Evolutionary conservation across 1,139 yeast species (phyloP).

Genomic region (Blastobotrys raffinosifermentans): DNA sequence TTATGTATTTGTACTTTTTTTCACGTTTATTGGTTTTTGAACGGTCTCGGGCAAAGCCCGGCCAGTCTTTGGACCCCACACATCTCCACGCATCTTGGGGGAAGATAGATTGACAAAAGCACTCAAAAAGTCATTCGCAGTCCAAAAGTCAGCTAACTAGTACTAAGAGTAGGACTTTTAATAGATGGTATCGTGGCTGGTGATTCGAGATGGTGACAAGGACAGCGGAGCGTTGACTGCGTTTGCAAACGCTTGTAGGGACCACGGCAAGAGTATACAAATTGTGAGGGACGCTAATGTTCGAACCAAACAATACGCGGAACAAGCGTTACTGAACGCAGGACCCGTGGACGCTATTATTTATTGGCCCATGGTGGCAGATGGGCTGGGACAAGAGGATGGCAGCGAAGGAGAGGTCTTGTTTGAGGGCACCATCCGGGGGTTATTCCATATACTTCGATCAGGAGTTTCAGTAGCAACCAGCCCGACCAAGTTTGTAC

Average conservation of each 20-base stretch:
- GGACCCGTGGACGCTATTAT: too few relatives aligned
- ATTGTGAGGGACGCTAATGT: neutral
- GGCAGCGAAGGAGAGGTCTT: neutral
- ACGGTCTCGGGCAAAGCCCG: too few relatives aligned
- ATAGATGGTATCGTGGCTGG: too few relatives aligned
- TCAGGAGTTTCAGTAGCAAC: neutral
- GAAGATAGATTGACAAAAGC: too few relatives aligned
- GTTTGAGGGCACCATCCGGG: neutral
- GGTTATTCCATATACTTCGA: neutral
- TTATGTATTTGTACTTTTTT: too few relatives aligned
- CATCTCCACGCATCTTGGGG: too few relatives aligned
- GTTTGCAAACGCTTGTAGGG: neutral
- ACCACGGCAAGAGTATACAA: neutral
- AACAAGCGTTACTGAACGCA: too few relatives aligned
- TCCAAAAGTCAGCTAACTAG: too few relatives aligned
- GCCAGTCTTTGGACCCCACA: too few relatives aligned
- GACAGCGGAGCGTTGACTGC: neutral
- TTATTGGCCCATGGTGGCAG: neutral
- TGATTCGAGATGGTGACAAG: neutral
- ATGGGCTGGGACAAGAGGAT: neutral
- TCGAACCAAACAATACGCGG: neutral
- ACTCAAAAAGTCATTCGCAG: too few relatives aligned
- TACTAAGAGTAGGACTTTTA: too few relatives aligned
- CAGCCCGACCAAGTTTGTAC: constrained; percentile 6
- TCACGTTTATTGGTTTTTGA: too few relatives aligned